Base-by-base conservation (phyloP, 352 stramenopile species). In the Thraustochytrium sp. region DNA sequence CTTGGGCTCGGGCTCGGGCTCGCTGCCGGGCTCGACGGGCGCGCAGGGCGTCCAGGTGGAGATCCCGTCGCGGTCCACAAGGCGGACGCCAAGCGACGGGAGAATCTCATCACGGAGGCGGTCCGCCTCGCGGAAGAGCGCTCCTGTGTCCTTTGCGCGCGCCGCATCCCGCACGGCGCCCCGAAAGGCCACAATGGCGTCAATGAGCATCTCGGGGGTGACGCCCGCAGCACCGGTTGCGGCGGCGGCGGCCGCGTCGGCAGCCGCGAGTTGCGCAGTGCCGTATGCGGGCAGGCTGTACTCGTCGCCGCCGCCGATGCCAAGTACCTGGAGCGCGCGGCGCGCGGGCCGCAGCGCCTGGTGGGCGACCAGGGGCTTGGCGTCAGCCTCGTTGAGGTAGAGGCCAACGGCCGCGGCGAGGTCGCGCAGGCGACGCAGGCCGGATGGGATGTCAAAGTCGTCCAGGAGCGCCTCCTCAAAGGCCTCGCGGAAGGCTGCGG, bases 371-470 rank as follows among this genome's bases (percentile, higher is more conserved):
- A 38, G 18, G 9, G 29, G 31, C n/a, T 36, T 8, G 5, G 37
- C 9, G 3, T 29, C 34, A 48, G 16, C 5, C 29, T 38, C 76
- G 3, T 37, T 51, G 0, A 89, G 44, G 85, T 96, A 96, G 23
- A 88, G 88, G 87, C 95, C 95, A 23, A 92, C 88, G n/a, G 92
- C 89, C 82, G 92, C 93, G 9, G 93, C 90, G n/a, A 97, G 87
- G 73, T 93, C 88, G 80, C 92, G 90, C 48, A 97, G 49, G 13
- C 90, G 83, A 26, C 89, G 78, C 29, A 97, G 88, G 16, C 92
- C 93, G 4, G 86, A 84, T 9, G 93, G 93, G 44, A 92, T 97
- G 89, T 97, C 94, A 26, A 97, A 89, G 86, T 97, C 93, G 84
- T 97, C 91, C 26, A 88, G 87, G 9, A 97, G 88, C 34, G 91